phyloP scores from a whole-genome alignment of 106 monocot species.

The Apostasia ramifera region DNA sequence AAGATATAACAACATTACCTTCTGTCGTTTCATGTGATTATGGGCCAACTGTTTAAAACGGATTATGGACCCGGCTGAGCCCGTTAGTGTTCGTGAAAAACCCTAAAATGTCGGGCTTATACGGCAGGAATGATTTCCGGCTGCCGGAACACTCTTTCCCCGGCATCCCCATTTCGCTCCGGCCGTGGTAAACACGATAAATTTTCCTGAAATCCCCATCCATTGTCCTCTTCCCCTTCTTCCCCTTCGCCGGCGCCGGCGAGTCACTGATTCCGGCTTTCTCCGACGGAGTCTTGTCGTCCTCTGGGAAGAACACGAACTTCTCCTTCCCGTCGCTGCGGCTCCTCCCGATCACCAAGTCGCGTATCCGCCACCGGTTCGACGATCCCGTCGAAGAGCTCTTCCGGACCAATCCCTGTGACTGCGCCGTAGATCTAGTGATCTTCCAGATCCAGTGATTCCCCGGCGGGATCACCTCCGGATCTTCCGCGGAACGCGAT shows the following conservation, averaged over 20 bases:
- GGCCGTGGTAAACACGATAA: constrained; percentile 9
- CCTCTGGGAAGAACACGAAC: constrained; percentile 7
- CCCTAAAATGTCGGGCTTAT: constrained; percentile 37
- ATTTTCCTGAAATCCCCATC: no score
- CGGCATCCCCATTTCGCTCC: constrained; percentile 5
- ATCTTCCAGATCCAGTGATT: no score
- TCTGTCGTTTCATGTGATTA: no score
- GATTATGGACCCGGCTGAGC: no score
- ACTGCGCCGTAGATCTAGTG: no score
- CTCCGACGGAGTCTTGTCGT: not conserved
- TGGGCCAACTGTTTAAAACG: no score
- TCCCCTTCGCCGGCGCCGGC: not conserved
- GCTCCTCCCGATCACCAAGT: constrained; percentile 24
- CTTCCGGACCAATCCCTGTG: constrained; percentile 11
- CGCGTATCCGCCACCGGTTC: constrained; percentile 23
- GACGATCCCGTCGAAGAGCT: constrained; percentile 31
- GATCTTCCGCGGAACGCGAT: not conserved
- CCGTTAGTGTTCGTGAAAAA: no score
- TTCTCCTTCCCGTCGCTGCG: constrained; percentile 23
- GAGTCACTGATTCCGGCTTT: not conserved
- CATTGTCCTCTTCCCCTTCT: no score
- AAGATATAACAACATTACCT: no score
- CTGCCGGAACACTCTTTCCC: not conserved
- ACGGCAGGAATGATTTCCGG: constrained; percentile 31
- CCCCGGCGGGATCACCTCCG: no score